A percentile compares a stretch with the other conserved stretches of the same genome.
Evolutionary conservation across 305 asterid species (phyloP).

Genomic region (Striga hermonthica): DNA sequence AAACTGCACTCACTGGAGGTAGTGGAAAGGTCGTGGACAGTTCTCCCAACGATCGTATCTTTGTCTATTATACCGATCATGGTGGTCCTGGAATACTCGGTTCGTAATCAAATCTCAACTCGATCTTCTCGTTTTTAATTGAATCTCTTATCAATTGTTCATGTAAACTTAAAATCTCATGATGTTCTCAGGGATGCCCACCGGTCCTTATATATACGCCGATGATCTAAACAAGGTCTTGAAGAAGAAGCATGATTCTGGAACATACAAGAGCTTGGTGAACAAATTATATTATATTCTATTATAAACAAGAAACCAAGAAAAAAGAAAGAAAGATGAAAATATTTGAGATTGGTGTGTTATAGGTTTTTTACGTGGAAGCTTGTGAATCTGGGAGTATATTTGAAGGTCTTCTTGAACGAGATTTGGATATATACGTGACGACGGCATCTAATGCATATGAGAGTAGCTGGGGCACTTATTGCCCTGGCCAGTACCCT

Average conservation of each 20-base stretch:
- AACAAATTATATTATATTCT: neutral
- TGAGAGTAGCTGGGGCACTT: conserved; percentile 95
- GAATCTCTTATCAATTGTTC: neutral
- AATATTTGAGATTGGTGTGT: neutral
- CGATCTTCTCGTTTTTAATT: too few relatives aligned
- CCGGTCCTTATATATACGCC: conserved; percentile 68
- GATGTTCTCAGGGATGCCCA: conserved; percentile 74
- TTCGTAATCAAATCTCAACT: conserved; percentile 31
- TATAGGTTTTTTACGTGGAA: conserved; percentile 84
- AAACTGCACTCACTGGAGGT: conserved; percentile 75
- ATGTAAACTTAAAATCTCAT: conserved; percentile 24
- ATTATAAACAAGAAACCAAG: too few relatives aligned
- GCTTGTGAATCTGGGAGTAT: conserved; percentile 97
- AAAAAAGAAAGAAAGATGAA: too few relatives aligned
- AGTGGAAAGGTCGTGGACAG: conserved; percentile 93
- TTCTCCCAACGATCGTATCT: conserved; percentile 85
- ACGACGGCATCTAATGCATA: conserved; percentile 91
- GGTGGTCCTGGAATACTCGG: conserved; percentile 98
- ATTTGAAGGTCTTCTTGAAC: conserved; percentile 89
- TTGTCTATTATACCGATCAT: conserved; percentile 81
- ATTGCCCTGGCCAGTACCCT: conserved; percentile 86
- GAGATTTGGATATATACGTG: conserved; percentile 77
- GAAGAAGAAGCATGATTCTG: conserved; percentile 79
- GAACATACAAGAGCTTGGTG: conserved; percentile 89
- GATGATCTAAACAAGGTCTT: conserved; percentile 54